These are phyloP conservation scores for Corrigiola litoralis DNA, from an alignment of 179 eudicot genomes.

Conservation along the genomic window DNA sequence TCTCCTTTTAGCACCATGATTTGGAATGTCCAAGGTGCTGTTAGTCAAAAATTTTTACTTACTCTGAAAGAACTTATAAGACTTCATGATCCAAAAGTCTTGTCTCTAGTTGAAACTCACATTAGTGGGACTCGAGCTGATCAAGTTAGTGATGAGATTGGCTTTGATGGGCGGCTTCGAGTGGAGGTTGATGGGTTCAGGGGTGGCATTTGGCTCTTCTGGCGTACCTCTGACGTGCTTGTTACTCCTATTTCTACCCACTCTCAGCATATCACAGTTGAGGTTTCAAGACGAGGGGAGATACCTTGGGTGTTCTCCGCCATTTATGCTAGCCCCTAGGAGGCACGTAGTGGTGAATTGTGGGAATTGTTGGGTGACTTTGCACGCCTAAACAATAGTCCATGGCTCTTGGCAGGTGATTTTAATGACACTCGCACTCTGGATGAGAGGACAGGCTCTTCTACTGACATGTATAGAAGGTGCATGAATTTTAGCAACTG, in stretches of 20 bases:
- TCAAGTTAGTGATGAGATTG: background rate
- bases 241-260: background rate
- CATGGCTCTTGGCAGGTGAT: too few relatives aligned
- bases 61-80: background rate
- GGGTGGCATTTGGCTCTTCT: background rate
- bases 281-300: background rate
- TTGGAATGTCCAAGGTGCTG: background rate
- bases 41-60: background rate
- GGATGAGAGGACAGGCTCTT: too few relatives aligned
- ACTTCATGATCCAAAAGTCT: background rate
- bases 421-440: too few relatives aligned
- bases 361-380: too few relatives aligned
- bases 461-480: too few relatives aligned
- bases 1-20: background rate
- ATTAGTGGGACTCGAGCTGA: background rate
- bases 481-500: too few relatives aligned
- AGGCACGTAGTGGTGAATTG: too few relatives aligned
- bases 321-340: too few relatives aligned
- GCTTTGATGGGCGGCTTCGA: background rate
- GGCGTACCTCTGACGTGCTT: background rate
- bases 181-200: background rate
- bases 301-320: too few relatives aligned
- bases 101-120: background rate
- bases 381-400: too few relatives aligned
- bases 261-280: background rate